Evolutionary conservation across 768 basidiomycete genomes (phyloP).

Genomic region (Symmetrospora coprosmae): DNA sequence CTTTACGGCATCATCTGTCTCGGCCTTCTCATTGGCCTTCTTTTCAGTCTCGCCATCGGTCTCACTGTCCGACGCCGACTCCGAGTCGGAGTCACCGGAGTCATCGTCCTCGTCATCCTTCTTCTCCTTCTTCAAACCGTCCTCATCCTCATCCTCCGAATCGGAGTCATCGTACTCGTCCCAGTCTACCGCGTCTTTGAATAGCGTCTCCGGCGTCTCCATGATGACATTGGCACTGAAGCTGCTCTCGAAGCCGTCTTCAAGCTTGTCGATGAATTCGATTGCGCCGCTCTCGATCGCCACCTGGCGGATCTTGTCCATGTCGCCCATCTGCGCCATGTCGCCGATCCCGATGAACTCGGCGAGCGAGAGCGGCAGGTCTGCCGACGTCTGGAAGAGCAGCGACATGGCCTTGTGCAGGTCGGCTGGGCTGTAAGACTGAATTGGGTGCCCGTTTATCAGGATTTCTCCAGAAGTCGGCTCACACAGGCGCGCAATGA

Average conservation of each 20-base stretch:
- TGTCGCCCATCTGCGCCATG: neutral
- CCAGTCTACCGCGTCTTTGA: constrained; percentile 3
- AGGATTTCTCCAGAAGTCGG: constrained; percentile 4
- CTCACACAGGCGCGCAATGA: neutral
- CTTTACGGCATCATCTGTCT: neutral
- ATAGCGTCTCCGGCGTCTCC: constrained; percentile 2
- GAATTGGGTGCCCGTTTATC: constrained; percentile 16
- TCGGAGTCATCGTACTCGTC: neutral
- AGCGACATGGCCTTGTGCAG: constrained; percentile 12
- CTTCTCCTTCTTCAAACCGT: neutral
- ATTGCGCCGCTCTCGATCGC: constrained; percentile 7
- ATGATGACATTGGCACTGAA: neutral
- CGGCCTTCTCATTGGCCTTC: neutral
- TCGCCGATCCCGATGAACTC: constrained; percentile 17
- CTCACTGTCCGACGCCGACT: too few relatives aligned
- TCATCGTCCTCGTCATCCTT: constrained; percentile 15
- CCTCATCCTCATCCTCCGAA: constrained; percentile 4
- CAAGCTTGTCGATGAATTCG: constrained; percentile 14
- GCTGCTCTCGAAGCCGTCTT: constrained; percentile 15
- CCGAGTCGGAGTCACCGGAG: neutral
- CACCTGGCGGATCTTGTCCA: neutral
- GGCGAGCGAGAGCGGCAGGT: constrained; percentile 7
- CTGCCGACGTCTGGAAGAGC: constrained; percentile 19
- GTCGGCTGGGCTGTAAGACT: neutral
- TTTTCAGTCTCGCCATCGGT: neutral